phyloP scores from a whole-genome alignment of 2,329 filamentous ascomycete species.

The Colletotrichum nymphaeae region DNA sequence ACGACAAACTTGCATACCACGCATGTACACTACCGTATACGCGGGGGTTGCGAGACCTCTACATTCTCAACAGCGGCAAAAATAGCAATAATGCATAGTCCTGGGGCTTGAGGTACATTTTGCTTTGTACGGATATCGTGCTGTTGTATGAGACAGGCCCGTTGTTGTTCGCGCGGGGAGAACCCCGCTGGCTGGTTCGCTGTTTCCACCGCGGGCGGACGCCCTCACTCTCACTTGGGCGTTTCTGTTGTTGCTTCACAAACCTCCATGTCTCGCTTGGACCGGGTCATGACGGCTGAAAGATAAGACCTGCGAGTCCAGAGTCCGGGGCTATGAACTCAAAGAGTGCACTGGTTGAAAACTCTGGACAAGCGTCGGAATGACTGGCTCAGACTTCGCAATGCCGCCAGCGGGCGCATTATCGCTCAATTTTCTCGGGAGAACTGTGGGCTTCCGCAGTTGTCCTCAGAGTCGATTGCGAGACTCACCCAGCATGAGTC shows the following conservation, averaged over 20 bases:
- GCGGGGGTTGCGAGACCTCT: background rate
- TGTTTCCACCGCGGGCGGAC: background rate
- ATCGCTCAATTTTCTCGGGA: conserved; percentile 25
- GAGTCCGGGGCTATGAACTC: conserved; percentile 11
- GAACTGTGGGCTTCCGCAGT: conserved; percentile 3
- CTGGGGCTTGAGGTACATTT: background rate
- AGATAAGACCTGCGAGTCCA: background rate
- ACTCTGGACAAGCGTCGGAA: background rate
- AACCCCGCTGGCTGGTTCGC: conserved; percentile 14
- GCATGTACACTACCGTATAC: background rate
- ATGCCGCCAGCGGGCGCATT: conserved; percentile 13
- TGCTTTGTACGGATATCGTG: background rate
- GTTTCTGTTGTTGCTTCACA: background rate
- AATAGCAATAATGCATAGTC: conserved; percentile 20
- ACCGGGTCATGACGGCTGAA: background rate
- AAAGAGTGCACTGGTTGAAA: background rate
- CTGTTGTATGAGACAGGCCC: conserved; percentile 13
- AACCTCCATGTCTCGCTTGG: background rate
- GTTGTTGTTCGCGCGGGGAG: conserved; percentile 20
- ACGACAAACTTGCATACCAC: conserved; percentile 34
- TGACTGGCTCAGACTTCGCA: conserved; percentile 2
- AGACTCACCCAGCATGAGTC: conserved; percentile 26
- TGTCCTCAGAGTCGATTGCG: conserved; percentile 6
- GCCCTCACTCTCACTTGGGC: conserved; percentile 9
- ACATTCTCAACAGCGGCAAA: conserved; percentile 7